These are phyloP conservation scores for Lipomyces spencermartinsiae DNA, from an alignment of 805 yeast genomes.

Conservation along the genomic window DNA sequence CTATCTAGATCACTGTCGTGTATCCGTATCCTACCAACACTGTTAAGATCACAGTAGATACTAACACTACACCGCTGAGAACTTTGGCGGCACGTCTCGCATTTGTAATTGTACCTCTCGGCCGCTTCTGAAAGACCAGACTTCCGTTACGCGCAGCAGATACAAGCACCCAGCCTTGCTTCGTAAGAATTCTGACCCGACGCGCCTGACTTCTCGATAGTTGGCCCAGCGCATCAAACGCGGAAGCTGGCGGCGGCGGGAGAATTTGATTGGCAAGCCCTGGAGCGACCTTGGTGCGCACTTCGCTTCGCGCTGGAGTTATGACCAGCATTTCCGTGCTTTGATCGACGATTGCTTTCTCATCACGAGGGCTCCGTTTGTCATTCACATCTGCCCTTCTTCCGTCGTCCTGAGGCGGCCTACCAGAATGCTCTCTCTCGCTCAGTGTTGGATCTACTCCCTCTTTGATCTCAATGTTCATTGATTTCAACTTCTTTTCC, in stretches of 20 bases:
- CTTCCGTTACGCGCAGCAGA: not conserved
- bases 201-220: not conserved
- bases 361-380: not conserved
- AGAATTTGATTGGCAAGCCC: not conserved
- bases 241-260: not conserved
- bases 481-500: not conserved
- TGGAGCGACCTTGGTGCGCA: not conserved
- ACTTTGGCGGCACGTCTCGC: not conserved
- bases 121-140: not conserved
- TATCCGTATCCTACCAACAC: not conserved
- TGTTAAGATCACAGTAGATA: constrained; percentile 1
- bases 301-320: not conserved
- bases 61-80: not conserved
- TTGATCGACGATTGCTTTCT: not conserved
- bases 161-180: not conserved
- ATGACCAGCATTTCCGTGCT: not conserved
- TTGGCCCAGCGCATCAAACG: not conserved
- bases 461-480: not conserved
- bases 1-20: not conserved
- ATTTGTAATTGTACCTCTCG: not conserved
- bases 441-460: not conserved
- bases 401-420: not conserved
- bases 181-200: not conserved
- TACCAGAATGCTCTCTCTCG: not conserved
- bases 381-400: not conserved